Conservation (phyloP, 2,329 filamentous ascomycete genomes). For the Leptographium radiaticola region DNA sequence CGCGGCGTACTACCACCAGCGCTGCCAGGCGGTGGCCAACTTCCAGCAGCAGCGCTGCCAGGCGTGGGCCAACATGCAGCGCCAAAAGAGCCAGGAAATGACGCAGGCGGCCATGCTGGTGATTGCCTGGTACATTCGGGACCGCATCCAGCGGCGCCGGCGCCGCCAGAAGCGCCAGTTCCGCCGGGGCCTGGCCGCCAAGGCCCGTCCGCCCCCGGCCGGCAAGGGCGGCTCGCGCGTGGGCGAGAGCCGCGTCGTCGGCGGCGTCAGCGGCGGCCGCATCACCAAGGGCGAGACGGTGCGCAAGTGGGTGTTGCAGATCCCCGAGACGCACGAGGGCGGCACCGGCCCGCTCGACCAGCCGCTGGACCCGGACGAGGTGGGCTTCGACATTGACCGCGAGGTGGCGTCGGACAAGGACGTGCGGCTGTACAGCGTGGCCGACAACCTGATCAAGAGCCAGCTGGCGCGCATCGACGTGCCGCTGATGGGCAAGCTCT, state of each 20-base stretch:
- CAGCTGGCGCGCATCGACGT: constrained; percentile 32
- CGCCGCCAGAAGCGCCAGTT: constrained; percentile 28
- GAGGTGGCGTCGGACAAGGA: constrained; percentile 28
- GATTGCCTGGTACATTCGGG: constrained; percentile 35
- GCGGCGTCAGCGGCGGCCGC: constrained; percentile 2
- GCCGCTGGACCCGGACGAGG: constrained; percentile 24
- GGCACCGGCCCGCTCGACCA: constrained; percentile 11
- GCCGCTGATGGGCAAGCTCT: constrained; percentile 29
- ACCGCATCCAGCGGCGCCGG: constrained; percentile 30
- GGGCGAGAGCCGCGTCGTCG: neutral
- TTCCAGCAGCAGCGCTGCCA: constrained; percentile 34
- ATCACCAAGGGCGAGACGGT: constrained; percentile 27
- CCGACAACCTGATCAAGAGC: constrained; percentile 33
- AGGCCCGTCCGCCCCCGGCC: neutral
- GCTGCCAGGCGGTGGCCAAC: constrained; percentile 31
- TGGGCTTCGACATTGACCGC: constrained; percentile 26
- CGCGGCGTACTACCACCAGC: constrained; percentile 34
- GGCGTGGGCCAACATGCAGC: constrained; percentile 32
- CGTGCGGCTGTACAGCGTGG: constrained; percentile 27
- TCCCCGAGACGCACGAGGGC: constrained; percentile 18
- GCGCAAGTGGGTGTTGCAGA: constrained; percentile 28
- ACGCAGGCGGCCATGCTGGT: constrained; percentile 35
- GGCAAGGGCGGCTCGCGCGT: neutral
- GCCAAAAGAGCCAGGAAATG: constrained; percentile 34
- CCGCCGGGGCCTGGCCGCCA: constrained; percentile 20